These are phyloP conservation scores for Fusarium praegraminearum DNA, from an alignment of 2,329 filamentous ascomycete species.

Conservation along the genomic window DNA sequence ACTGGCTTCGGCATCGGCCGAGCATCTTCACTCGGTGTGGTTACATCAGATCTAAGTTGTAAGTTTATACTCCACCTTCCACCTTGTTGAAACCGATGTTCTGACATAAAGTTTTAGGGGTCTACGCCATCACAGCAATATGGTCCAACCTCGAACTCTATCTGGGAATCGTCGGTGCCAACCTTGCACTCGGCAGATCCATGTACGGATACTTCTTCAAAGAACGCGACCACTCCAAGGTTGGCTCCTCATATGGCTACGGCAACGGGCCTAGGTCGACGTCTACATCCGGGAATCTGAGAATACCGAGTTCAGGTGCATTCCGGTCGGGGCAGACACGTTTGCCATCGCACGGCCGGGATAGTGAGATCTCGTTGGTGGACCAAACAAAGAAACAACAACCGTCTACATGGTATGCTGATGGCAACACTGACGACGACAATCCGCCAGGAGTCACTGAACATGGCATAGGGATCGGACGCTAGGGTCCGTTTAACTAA, in stretches of 20 bases:
- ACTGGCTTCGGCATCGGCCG: slow-evolving; percentile 41
- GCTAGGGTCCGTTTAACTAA: background rate
- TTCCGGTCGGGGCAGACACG: slow-evolving; percentile 19
- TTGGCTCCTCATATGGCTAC: slow-evolving; percentile 17
- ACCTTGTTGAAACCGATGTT: background rate
- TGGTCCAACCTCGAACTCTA: slow-evolving; percentile 56
- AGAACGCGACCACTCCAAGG: background rate
- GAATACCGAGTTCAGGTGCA: slow-evolving; percentile 13
- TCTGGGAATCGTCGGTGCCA: slow-evolving; percentile 54
- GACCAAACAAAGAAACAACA: slow-evolving; percentile 15
- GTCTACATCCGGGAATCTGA: slow-evolving; percentile 19
- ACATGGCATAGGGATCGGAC: background rate
- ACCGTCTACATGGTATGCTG: slow-evolving; percentile 19
- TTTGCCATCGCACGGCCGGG: slow-evolving; percentile 18
- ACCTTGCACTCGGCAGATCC: slow-evolving; percentile 44
- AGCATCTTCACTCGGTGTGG: slow-evolving; percentile 36
- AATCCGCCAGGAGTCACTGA: background rate
- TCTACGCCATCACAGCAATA: slow-evolving; percentile 52
- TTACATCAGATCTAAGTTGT: slow-evolving; percentile 42
- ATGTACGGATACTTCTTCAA: slow-evolving; percentile 38
- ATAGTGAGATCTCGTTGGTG: slow-evolving; percentile 41
- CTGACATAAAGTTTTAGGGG: slow-evolving; percentile 30
- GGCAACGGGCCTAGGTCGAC: slow-evolving; percentile 13
- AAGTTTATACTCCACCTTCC: background rate
- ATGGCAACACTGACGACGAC: slow-evolving; percentile 3